Conservation (phyloP, 805 yeast genomes). For the Lachancea waltii region DNA sequence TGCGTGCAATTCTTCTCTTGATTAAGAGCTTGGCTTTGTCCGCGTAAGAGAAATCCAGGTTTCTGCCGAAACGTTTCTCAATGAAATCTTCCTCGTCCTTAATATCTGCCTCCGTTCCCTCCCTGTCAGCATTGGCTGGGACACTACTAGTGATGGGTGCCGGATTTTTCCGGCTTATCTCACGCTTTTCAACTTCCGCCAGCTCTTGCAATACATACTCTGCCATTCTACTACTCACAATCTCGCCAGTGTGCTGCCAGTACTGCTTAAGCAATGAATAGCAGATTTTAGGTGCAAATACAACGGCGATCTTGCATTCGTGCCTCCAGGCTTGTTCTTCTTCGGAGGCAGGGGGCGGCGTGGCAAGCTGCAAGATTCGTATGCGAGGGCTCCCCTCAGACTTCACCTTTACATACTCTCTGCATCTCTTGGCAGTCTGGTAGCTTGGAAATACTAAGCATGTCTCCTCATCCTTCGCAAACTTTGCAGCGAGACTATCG, state of each 20-base stretch:
- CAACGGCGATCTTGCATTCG: constrained; percentile 67
- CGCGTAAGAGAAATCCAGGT: constrained; percentile 70
- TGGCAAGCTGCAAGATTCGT: constrained; percentile 65
- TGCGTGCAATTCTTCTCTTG: constrained; percentile 66
- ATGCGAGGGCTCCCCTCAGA: constrained; percentile 30
- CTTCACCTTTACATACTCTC: constrained; percentile 61
- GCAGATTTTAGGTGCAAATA: constrained; percentile 62
- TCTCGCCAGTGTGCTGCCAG: constrained; percentile 98
- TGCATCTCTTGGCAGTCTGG: constrained; percentile 73
- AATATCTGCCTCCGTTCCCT: constrained; percentile 11
- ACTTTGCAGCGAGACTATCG: constrained; percentile 51
- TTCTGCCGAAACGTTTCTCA: constrained; percentile 88
- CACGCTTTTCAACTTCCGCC: constrained; percentile 34
- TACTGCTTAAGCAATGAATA: constrained; percentile 68
- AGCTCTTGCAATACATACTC: constrained; percentile 72
- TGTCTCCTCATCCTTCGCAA: constrained; percentile 73
- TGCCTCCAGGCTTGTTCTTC: constrained; percentile 54
- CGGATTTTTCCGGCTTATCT: constrained; percentile 16
- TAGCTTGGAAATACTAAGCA: constrained; percentile 74
- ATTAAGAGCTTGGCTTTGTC: constrained; percentile 70
- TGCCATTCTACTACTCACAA: constrained; percentile 84
- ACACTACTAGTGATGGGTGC: constrained; percentile 6
- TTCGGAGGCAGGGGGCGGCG: constrained; percentile 56
- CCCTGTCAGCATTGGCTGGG: background rate
- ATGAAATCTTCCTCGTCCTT: constrained; percentile 56